A percentile compares a stretch with the other conserved stretches of the same genome.
phyloP scores from a whole-genome alignment of 2,329 filamentous ascomycete species.

The Neonectria magnoliae region DNA sequence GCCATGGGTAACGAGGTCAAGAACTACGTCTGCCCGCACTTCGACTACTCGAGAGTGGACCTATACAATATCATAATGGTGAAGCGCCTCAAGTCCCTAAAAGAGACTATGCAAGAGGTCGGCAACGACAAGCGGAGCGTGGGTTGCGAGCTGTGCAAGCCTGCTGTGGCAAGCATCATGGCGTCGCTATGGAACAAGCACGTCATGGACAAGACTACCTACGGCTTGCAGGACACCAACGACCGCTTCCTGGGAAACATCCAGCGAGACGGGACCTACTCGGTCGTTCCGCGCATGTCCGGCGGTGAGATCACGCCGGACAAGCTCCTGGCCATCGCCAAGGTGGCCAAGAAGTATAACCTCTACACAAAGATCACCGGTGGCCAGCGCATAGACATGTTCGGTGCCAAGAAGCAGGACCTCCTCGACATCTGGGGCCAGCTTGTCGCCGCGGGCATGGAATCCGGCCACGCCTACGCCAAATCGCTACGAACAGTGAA shows the following conservation, averaged over 20 bases:
- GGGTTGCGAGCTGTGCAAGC: conserved; percentile 90
- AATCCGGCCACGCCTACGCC: conserved; percentile 90
- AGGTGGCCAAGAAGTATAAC: conserved; percentile 83
- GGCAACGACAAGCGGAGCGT: conserved; percentile 77
- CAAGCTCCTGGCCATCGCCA: conserved; percentile 83
- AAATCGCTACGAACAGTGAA: conserved; percentile 91
- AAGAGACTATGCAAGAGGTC: conserved; percentile 80
- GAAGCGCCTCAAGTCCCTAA: conserved; percentile 77
- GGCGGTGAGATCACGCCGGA: conserved; percentile 90
- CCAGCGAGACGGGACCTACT: conserved; percentile 90
- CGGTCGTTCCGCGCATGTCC: conserved; percentile 83
- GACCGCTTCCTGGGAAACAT: conserved; percentile 90
- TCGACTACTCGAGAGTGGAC: conserved; percentile 83
- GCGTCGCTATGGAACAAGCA: conserved; percentile 86
- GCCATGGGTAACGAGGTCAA: conserved; percentile 87
- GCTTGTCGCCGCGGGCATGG: conserved; percentile 85
- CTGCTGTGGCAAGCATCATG: conserved; percentile 81
- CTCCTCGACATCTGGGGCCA: conserved; percentile 83
- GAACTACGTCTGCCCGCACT: conserved; percentile 87
- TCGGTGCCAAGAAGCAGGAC: conserved; percentile 89
- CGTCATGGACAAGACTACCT: conserved; percentile 74
- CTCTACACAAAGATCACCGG: conserved; percentile 94
- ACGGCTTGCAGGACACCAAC: conserved; percentile 90
- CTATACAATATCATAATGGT: conserved; percentile 91
- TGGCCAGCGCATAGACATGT: conserved; percentile 92